A percentile compares a stretch with the other conserved stretches of the same genome.
Conservation (phyloP, 805 yeast genomes). For the Cyberlindnera xylosilytica region DNA sequence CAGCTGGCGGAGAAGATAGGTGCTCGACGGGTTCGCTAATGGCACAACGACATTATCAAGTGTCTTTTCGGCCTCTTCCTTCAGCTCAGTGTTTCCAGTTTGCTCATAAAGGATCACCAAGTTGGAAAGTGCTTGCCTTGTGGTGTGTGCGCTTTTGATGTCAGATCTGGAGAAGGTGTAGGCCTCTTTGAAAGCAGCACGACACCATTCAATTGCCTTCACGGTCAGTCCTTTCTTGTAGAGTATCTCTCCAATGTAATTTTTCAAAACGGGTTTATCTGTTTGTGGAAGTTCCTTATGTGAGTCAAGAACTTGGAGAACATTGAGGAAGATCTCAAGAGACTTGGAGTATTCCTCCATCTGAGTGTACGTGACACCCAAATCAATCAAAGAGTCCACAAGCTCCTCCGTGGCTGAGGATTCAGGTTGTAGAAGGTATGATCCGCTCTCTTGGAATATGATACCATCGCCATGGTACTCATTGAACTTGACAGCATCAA, state of each 20-base stretch:
- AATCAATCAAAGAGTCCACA: slow-evolving; percentile 23
- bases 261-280: slow-evolving; percentile 34
- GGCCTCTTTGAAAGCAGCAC: slow-evolving; percentile 35
- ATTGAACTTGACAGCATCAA: slow-evolving; percentile 29
- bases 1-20: slow-evolving; percentile 10
- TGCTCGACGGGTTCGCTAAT: slow-evolving; percentile 1
- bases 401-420: slow-evolving; percentile 24
- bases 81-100: slow-evolving; percentile 15
- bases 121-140: slow-evolving; percentile 36
- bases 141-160: slow-evolving; percentile 35
- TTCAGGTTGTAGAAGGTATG: slow-evolving; percentile 12
- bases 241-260: slow-evolving; percentile 41
- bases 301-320: slow-evolving; percentile 19
- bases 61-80: slow-evolving; percentile 11
- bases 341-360: slow-evolving; percentile 22
- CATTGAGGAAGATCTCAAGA: slow-evolving; percentile 34
- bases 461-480: slow-evolving; percentile 22
- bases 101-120: slow-evolving; percentile 22
- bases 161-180: slow-evolving; percentile 30
- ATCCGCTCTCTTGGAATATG: slow-evolving; percentile 17
- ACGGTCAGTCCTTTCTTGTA: slow-evolving; percentile 33
- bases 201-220: slow-evolving; percentile 40
- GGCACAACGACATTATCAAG: slow-evolving; percentile 11
- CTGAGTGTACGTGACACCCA: slow-evolving; percentile 25
- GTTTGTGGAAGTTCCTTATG: slow-evolving; percentile 2